Conservation (phyloP, 2,329 filamentous ascomycete species). For the Beauveria sp. region DNA sequence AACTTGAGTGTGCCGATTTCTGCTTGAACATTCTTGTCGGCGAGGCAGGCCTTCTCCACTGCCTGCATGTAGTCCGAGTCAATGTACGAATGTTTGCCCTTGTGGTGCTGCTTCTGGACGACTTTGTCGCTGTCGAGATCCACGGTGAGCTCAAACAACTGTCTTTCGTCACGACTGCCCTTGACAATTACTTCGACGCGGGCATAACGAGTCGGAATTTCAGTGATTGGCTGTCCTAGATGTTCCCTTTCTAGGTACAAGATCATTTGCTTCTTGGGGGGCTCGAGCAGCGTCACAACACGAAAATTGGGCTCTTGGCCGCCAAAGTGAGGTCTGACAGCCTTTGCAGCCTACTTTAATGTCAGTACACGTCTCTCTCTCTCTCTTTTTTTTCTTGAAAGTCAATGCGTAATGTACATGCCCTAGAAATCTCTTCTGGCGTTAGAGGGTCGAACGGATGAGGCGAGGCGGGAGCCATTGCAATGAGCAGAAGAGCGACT, state of each 20-base stretch:
- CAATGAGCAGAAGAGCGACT: neutral
- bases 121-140: slow-evolving; percentile 20
- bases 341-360: slow-evolving; percentile 16
- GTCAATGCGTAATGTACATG: neutral
- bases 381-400: neutral
- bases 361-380: neutral
- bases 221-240: slow-evolving; percentile 9
- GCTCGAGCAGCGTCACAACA: slow-evolving; percentile 42
- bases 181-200: slow-evolving; percentile 29
- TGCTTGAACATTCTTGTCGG: slow-evolving; percentile 32
- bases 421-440: slow-evolving; percentile 20
- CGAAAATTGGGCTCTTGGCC: slow-evolving; percentile 32
- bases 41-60: slow-evolving; percentile 39
- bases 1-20: slow-evolving; percentile 35
- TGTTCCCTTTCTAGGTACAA: slow-evolving; percentile 36
- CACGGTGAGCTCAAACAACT: slow-evolving; percentile 24
- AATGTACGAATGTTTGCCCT: slow-evolving; percentile 38
- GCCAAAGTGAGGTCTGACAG: slow-evolving; percentile 18
- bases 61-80: slow-evolving; percentile 40
- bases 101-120: slow-evolving; percentile 22
- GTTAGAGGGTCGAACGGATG: slow-evolving; percentile 22
- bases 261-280: slow-evolving; percentile 39
- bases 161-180: slow-evolving; percentile 10
- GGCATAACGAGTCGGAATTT: slow-evolving; percentile 26
- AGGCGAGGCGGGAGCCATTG: neutral